Evolutionary conservation across 108 stramenopile species (phyloP).

Genomic region (Nitzschia sp.): DNA sequence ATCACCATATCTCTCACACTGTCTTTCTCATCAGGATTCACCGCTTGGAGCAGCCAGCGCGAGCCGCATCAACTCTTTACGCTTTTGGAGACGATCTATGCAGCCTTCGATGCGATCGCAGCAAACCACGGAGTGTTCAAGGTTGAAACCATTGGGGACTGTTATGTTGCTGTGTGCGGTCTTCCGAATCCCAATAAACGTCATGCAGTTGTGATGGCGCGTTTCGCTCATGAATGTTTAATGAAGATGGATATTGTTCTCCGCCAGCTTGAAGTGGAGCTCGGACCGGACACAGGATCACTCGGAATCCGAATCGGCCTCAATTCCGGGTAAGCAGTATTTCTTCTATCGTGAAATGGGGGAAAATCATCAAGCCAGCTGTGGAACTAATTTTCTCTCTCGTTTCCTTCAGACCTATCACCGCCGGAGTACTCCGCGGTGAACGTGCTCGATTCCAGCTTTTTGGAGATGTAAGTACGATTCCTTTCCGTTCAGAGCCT

Average conservation of each 20-base stretch:
- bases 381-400: too few species aligned
- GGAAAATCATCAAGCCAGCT: too few species aligned
- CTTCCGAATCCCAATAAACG: slow-evolving; percentile 11
- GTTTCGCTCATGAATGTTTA: slow-evolving; percentile 19
- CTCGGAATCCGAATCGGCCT: slow-evolving; percentile 25
- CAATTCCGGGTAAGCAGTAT: too few species aligned
- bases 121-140: slow-evolving; percentile 1
- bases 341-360: too few species aligned
- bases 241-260: neutral
- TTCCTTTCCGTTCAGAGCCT: too few species aligned
- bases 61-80: neutral
- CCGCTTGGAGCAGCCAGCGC: too few species aligned
- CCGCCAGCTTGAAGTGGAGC: slow-evolving; percentile 9
- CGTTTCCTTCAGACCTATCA: too few species aligned
- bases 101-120: neutral
- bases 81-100: neutral
- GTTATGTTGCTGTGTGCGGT: slow-evolving; percentile 25
- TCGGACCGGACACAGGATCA: slow-evolving; percentile 20
- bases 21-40: too few species aligned
- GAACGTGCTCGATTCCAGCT: slow-evolving; percentile 23
- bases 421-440: slow-evolving; percentile 28
- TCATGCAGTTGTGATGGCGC: slow-evolving; percentile 18
- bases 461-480: slow-evolving; percentile 20
- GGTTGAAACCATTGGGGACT: slow-evolving; percentile 20
- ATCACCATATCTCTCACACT: too few species aligned